These are phyloP conservation scores for Aspergillus sp. DNA, from an alignment of 2,329 filamentous ascomycete species.

Conservation along the genomic window DNA sequence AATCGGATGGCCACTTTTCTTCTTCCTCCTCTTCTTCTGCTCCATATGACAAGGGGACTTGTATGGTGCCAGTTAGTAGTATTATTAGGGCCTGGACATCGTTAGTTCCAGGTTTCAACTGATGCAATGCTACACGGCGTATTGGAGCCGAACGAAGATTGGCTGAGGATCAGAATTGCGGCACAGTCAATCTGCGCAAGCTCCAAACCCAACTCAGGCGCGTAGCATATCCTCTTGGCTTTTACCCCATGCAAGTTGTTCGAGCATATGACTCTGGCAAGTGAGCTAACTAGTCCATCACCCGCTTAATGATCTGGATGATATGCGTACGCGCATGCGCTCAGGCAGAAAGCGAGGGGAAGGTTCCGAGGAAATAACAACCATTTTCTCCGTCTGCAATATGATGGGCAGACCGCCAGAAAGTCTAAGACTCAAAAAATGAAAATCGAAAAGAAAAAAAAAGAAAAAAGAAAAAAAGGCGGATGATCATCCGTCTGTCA, in stretches of 20 bases:
- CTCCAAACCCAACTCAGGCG: conserved; percentile 11
- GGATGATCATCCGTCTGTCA: conserved; percentile 14
- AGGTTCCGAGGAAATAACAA: conserved; percentile 14
- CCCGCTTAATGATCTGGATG: not conserved
- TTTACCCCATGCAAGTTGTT: not conserved
- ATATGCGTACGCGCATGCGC: not conserved
- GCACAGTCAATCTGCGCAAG: conserved; percentile 27
- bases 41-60: not conserved
- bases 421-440: no score
- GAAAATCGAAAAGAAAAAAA: no score
- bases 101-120: not conserved
- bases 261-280: conserved; percentile 1
- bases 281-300: not conserved
- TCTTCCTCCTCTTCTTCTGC: not conserved
- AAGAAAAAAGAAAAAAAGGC: not conserved
- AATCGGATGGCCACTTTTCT: not conserved
- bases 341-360: not conserved
- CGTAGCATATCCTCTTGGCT: not conserved
- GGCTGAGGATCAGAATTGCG: conserved; percentile 16
- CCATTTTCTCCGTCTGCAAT: conserved; percentile 9
- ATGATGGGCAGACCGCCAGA: not conserved
- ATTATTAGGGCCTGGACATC: not conserved
- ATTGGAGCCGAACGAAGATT: not conserved
- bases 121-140: not conserved
- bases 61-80: not conserved